A percentile compares a stretch with the other conserved stretches of the same genome.
Conservation (phyloP, 1,284 basidiomycete genomes). For the Ganoderma meredithae region DNA sequence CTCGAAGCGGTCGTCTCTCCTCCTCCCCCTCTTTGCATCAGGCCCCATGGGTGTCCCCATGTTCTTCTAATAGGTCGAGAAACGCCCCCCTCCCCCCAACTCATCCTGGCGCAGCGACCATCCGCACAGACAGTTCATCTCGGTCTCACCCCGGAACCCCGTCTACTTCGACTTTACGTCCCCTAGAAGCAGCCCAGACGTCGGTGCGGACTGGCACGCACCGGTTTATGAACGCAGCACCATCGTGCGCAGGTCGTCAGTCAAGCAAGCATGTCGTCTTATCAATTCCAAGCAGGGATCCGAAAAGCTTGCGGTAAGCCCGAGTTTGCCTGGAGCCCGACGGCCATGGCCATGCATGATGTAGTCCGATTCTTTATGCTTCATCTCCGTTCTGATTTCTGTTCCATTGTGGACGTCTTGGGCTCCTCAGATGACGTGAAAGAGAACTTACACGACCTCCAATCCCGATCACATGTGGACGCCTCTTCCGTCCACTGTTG, state of each 20-base stretch:
- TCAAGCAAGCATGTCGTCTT: too few species aligned
- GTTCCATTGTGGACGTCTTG: neutral
- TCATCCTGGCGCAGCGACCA: neutral
- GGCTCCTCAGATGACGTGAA: neutral
- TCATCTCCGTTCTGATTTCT: neutral
- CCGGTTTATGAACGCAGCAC: neutral
- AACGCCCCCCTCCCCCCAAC: too few species aligned
- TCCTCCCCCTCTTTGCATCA: neutral
- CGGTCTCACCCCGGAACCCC: neutral
- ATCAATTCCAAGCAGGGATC: too few species aligned
- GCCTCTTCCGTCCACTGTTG: neutral
- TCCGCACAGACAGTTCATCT: neutral
- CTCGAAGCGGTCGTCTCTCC: neutral
- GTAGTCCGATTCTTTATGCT: neutral
- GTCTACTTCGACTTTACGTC: too few species aligned
- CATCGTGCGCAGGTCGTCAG: neutral
- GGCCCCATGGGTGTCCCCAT: neutral
- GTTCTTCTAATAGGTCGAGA: neutral
- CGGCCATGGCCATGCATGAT: neutral
- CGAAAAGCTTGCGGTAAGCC: too few species aligned
- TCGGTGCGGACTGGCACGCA: neutral
- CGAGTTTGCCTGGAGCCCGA: too few species aligned
- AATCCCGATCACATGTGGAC: neutral
- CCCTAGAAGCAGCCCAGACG: neutral
- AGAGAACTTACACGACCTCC: neutral